These are phyloP conservation scores for Termitomyces sp. DNA, from an alignment of 768 basidiomycete genomes.

Conservation along the genomic window DNA sequence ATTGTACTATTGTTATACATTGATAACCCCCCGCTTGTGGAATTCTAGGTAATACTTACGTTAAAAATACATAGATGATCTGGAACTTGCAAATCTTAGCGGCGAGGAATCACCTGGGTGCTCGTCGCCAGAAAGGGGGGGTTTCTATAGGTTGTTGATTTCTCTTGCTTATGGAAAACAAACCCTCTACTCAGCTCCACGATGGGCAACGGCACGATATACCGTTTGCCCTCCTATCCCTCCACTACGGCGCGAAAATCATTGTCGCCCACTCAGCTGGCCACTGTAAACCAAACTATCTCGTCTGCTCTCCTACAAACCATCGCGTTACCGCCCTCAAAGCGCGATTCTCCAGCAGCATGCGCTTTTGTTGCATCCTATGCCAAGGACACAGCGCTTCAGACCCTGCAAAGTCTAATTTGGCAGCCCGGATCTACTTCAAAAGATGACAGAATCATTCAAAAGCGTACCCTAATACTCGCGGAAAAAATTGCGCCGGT, in stretches of 20 bases:
- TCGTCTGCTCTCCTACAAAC: constrained; percentile 44
- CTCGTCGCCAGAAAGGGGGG: no score
- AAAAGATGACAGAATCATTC: constrained; percentile 44
- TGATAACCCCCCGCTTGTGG: neutral
- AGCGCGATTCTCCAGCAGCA: constrained; percentile 45
- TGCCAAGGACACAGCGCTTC: constrained; percentile 53
- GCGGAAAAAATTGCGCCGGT: constrained; percentile 51
- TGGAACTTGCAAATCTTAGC: no score
- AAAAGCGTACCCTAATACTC: constrained; percentile 49
- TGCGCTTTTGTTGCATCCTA: constrained; percentile 56
- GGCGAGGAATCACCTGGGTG: no score
- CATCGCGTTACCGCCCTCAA: constrained; percentile 46
- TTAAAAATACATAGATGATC: no score
- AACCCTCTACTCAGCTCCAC: constrained; percentile 3
- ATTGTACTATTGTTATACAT: neutral
- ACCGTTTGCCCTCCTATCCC: constrained; percentile 52
- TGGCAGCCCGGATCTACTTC: constrained; percentile 43
- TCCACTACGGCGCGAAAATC: constrained; percentile 45
- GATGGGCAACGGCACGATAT: constrained; percentile 17
- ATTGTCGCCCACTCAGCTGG: constrained; percentile 51
- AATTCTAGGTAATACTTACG: neutral
- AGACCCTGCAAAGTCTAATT: constrained; percentile 53
- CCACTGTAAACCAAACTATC: constrained; percentile 47
- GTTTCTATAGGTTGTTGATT: no score
- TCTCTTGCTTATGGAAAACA: constrained; percentile 5